Conservation (phyloP, 768 basidiomycete species). For the Mycena kentingensis region DNA sequence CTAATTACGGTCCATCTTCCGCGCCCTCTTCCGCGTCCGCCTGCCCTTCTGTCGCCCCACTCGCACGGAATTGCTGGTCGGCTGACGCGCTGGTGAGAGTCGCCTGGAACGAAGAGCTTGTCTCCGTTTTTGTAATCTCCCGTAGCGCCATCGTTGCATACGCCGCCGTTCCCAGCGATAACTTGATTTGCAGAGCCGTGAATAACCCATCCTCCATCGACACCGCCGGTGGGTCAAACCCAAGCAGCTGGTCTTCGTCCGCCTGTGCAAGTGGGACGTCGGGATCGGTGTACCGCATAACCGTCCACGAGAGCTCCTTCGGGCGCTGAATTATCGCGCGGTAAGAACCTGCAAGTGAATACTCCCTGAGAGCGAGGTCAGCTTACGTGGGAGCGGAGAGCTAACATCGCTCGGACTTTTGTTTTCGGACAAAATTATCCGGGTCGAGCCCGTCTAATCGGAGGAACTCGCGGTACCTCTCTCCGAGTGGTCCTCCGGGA, state of each 20-base stretch:
- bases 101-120: slow-evolving; percentile 90
- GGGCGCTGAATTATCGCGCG: slow-evolving; percentile 89
- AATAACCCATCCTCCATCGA: slow-evolving; percentile 80
- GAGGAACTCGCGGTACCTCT: slow-evolving; percentile 82
- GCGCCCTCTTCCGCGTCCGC: slow-evolving; percentile 32
- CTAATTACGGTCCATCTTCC: slow-evolving; percentile 24
- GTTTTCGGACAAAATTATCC: slow-evolving; percentile 84
- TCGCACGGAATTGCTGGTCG: slow-evolving; percentile 83
- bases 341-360: slow-evolving; percentile 90
- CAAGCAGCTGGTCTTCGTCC: slow-evolving; percentile 91
- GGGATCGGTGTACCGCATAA: slow-evolving; percentile 89
- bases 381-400: slow-evolving; percentile 5
- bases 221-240: slow-evolving; percentile 69
- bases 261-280: slow-evolving; percentile 90
- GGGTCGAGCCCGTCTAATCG: slow-evolving; percentile 86
- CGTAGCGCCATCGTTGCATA: slow-evolving; percentile 99
- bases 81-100: slow-evolving; percentile 73
- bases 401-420: slow-evolving; percentile 59
- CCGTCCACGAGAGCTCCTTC: slow-evolving; percentile 76
- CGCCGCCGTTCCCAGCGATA: slow-evolving; percentile 86
- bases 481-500: slow-evolving; percentile 85
- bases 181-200: slow-evolving; percentile 80
- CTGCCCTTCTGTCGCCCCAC: too few relatives aligned
- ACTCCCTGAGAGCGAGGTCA: slow-evolving; percentile 61
- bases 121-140: slow-evolving; percentile 94